Evolutionary conservation across 805 yeast genomes (phyloP), one percentile per base, ranked within the genome.

Genomic region (Cyberlindnera japonica): DNA sequence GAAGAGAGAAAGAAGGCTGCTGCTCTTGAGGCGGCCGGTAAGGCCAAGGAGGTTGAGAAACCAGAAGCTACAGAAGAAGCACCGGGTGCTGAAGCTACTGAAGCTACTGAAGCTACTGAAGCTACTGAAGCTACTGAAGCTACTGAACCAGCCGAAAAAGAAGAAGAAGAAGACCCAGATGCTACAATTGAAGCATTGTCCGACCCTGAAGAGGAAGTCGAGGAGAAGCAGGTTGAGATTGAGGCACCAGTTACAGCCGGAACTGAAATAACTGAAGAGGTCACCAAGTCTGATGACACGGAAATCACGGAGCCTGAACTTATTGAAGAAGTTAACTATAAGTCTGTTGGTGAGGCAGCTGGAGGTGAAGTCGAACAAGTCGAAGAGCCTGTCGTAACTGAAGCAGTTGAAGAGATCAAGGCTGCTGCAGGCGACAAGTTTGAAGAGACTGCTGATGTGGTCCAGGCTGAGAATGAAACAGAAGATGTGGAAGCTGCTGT

Each of bases 1-100:
- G 48, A 49, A 21, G 37, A 35, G 39, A 30, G 29, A 24, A 43
- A 30, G 20, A 35, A 33, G 8, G 49, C 46, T 31, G 52, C 49
- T 13, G 35, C 20, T 14, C 33, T 33, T 15, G 47, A 45, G 20
- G 50, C 52, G 22, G 41, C 43, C 3, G 47, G 46, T 24, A 47
- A 47, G 33, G 34, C 18, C n/a, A 36, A 36, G 22, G 49, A 38
- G 17, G 30, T 12, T 9, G 35, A 33, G 27, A 37, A 27, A 36
- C 29, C 28, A 4, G 37, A 22, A 15, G 26, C 26, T 15, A 22
- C n/a, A 13, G 7, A 17, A 34, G 22, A 31, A 11, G 11, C 24
- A 22, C 8, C 19, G 19, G 38, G 23, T 27, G 31, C 15, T 9
- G 41, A 37, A 16, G 35, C 30, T 9, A 19, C 17, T 13, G 25